Base-by-base conservation (phyloP, 208 protist species). In the Leishmania major region DNA sequence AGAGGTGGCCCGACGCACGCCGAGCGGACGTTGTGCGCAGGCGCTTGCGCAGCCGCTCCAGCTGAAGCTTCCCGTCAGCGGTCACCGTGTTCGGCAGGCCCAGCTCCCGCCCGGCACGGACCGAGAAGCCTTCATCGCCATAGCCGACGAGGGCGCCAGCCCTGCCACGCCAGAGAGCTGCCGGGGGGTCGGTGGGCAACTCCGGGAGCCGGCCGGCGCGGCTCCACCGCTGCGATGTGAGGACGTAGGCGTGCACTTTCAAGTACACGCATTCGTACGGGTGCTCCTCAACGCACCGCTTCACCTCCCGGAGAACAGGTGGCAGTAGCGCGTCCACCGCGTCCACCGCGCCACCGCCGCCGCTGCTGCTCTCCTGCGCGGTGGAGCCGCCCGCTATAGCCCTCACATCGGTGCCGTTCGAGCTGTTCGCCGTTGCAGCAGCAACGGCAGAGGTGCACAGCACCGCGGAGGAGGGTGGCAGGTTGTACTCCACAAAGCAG, bases 401-500 rank as follows among this genome's bases (percentile, higher is more conserved):
- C 49, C 22, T 40, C 37, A 28, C 7, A 47, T 66, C 74, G 22
- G 51, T 31, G 19, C 74, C 57, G 15, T n/a, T 49, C 19, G 4
- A 67, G 31, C 37, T 17, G 15, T 11, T 51, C 19, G n/a, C 8
- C 28, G 51, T 64, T 28, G 49, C 10, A 31, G 60, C 64, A 6
- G 51, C 53, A 6, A 15, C 53, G 31, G 70, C 67, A 59, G 22
- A 43, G 49, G 35, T 43, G 62, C 25, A 49, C 22, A 57, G 49
- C 25, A 73, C 66, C n/a, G 55, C 66, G n/a, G 72, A 47, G 45
- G 53, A 72, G 72, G 81, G 81, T 37, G 75, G 81, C 47, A 85
- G 77, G 45, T 74, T 31, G 79, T 96, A 97, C 84, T 97, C 93
- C 17, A 96, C 90, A 57, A 97, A 95, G 87, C 91, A 95, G 79